Percentiles rank a stretch among this genome's conserved stretches.
Evolutionary conservation across 2,329 filamentous ascomycete genomes (phyloP).

Genomic region (Pyricularia sp.): DNA sequence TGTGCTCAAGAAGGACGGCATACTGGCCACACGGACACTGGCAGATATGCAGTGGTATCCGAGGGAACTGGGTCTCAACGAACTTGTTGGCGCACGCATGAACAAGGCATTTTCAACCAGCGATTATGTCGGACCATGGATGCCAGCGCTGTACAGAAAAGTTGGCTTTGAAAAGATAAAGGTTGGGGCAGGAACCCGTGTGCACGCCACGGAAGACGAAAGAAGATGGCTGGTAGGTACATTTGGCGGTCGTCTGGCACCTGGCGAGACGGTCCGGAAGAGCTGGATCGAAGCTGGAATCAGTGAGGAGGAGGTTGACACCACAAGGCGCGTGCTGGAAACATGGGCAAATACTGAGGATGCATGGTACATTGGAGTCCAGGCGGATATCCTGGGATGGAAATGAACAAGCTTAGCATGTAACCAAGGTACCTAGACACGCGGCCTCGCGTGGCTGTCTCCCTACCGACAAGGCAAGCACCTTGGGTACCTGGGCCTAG

Average conservation of each 20-base stretch:
- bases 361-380: slow-evolving; percentile 22
- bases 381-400: slow-evolving; percentile 25
- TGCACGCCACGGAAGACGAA: slow-evolving; percentile 14
- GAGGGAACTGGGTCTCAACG: slow-evolving; percentile 15
- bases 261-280: slow-evolving; percentile 18
- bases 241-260: slow-evolving; percentile 12
- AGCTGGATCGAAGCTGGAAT: slow-evolving; percentile 22
- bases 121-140: slow-evolving; percentile 9
- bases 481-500: too few species aligned
- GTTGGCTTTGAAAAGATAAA: slow-evolving; percentile 17
- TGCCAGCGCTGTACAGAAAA: slow-evolving; percentile 18
- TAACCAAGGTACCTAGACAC: background rate
- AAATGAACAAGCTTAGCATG: slow-evolving; percentile 13
- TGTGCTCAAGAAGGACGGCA: slow-evolving; percentile 27
- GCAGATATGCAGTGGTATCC: slow-evolving; percentile 19
- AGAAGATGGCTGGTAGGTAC: slow-evolving; percentile 16
- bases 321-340: slow-evolving; percentile 15
- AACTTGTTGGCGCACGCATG: slow-evolving; percentile 16
- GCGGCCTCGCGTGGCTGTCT: background rate
- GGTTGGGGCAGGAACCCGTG: slow-evolving; percentile 18
- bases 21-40: slow-evolving; percentile 21
- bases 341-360: slow-evolving; percentile 22
- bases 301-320: slow-evolving; percentile 20
- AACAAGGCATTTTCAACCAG: slow-evolving; percentile 8
- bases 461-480: background rate